Percentiles rank a stretch among this genome's conserved stretches.
phyloP scores from a whole-genome alignment of 371 early-diverging fungal species.

The Saksenaea oblongispora region DNA sequence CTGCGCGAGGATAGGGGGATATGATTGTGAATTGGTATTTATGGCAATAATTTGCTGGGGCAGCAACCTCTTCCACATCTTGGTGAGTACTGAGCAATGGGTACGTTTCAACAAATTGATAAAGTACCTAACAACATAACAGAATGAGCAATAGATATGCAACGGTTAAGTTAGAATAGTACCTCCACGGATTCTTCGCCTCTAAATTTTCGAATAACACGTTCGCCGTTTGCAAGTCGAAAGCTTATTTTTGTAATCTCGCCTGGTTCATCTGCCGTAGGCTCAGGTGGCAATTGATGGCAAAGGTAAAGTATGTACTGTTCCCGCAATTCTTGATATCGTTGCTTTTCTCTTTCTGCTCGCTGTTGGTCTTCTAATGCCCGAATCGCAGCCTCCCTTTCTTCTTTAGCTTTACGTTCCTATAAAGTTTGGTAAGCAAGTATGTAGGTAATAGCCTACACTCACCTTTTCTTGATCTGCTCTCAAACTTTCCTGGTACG shows the following conservation, averaged over 20 bases:
- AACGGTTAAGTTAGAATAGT: neutral
- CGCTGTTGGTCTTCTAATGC: slow-evolving; percentile 39
- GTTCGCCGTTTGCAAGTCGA: slow-evolving; percentile 72
- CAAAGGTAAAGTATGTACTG: slow-evolving; percentile 52
- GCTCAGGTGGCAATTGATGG: slow-evolving; percentile 59
- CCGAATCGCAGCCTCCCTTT: slow-evolving; percentile 54
- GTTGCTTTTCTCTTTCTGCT: slow-evolving; percentile 47
- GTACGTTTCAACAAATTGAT: slow-evolving; percentile 79
- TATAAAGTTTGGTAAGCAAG: neutral
- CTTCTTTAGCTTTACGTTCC: slow-evolving; percentile 62
- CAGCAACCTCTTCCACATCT: slow-evolving; percentile 27
- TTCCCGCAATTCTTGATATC: slow-evolving; percentile 37
- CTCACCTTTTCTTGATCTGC: slow-evolving; percentile 87
- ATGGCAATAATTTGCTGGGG: slow-evolving; percentile 63
- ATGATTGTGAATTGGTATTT: slow-evolving; percentile 68
- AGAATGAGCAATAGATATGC: neutral
- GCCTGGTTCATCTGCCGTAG: slow-evolving; percentile 38
- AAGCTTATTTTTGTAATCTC: slow-evolving; percentile 67
- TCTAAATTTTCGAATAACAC: slow-evolving; percentile 73
- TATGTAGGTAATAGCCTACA: too few relatives aligned
- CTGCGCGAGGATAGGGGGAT: slow-evolving; percentile 73
- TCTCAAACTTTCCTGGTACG: slow-evolving; percentile 80
- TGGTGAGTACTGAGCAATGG: slow-evolving; percentile 63
- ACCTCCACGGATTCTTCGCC: slow-evolving; percentile 70
- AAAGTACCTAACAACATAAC: slow-evolving; percentile 42